Base-by-base conservation (phyloP, 2,329 filamentous ascomycete species). In the Xylaria multiplex region DNA sequence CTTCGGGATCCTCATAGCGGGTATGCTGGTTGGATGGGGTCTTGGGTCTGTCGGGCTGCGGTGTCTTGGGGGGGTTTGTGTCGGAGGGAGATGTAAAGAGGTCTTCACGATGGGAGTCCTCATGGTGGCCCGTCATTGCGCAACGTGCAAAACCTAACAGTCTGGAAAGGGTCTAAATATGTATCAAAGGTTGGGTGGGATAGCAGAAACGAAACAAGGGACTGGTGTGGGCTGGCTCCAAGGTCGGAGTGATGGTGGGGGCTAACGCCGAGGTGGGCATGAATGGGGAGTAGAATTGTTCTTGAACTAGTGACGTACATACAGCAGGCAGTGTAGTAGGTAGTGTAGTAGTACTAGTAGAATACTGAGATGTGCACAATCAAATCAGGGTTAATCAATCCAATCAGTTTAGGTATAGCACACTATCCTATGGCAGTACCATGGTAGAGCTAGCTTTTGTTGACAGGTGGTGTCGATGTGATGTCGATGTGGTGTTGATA, bases 1-100 rank as follows among this genome's bases (percentile, higher is more conserved):
- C 88, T 72, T 91, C 85, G 3, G 83, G 81, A 68, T 81, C 79
- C 42, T 78, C 74, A 53, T 78, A 81, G 59, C 81, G 79, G 69
- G 76, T 61, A 53, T 59, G 75, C 46, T 85, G 83, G 69, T 79
- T 86, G 73, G 78, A 77, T 70, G 79, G 83, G 22, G 82, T 87
- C 71, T 79, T 83, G 19, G 84, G 82, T 0, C 81, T 81, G 70
- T 79, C 81, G 46, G 82, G 75, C n/a, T 74, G 76, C 55, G 77
- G 67, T 14, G 62, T 40, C 35, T 65, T 68, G 55, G 62, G 59
- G 60, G 77, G 71, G 30, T 79, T 78, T 40, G 75, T 75, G 42
- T 60, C 32, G 30, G 82, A 81, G 14, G 73, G 74, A 9, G 83
- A 85, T 43, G 79, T 77, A 79, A 83, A 84, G 57, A 83, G 78